Evolutionary conservation across 1,284 basidiomycete species (phyloP).

Genomic region (Trichosporon ovoides): DNA sequence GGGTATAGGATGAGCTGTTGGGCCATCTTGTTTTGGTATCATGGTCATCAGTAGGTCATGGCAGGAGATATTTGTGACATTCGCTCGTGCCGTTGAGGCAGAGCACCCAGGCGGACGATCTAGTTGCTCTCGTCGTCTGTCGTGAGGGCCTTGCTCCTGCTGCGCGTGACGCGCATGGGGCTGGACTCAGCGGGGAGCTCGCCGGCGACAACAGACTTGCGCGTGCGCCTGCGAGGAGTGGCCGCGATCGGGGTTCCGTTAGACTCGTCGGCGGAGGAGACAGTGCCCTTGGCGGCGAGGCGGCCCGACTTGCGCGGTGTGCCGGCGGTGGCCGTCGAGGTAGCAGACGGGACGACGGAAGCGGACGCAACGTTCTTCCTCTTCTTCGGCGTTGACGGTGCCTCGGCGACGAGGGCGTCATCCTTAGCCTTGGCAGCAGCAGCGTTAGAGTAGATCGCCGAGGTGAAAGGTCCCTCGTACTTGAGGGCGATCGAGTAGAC

Average conservation of each 20-base stretch:
- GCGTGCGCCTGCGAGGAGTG: conserved; percentile 18
- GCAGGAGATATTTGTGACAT: background rate
- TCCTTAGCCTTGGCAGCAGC: conserved; percentile 12
- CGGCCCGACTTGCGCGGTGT: conserved; percentile 22
- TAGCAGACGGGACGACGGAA: conserved; percentile 11
- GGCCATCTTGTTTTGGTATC: background rate
- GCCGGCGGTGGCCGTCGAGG: conserved; percentile 17
- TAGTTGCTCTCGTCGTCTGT: conserved; percentile 30
- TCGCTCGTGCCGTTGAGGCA: background rate
- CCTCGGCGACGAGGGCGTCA: conserved; percentile 3
- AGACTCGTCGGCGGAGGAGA: conserved; percentile 22
- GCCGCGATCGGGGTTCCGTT: conserved; percentile 1
- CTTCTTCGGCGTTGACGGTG: conserved; percentile 10
- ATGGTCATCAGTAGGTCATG: background rate
- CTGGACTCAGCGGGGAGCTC: conserved; percentile 18
- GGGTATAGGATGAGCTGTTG: background rate
- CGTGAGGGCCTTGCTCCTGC: conserved; percentile 38
- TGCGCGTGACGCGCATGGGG: conserved; percentile 42
- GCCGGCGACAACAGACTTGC: conserved; percentile 8
- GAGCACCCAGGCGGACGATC: no score
- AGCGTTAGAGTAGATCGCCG: conserved; percentile 47
- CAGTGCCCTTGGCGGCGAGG: conserved; percentile 5
- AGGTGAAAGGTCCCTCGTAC: conserved; percentile 62
- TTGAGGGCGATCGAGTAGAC: conserved; percentile 75
- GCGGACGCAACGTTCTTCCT: background rate